Conservation (phyloP, 2,329 filamentous ascomycete species). For the Penicillium sp. region DNA sequence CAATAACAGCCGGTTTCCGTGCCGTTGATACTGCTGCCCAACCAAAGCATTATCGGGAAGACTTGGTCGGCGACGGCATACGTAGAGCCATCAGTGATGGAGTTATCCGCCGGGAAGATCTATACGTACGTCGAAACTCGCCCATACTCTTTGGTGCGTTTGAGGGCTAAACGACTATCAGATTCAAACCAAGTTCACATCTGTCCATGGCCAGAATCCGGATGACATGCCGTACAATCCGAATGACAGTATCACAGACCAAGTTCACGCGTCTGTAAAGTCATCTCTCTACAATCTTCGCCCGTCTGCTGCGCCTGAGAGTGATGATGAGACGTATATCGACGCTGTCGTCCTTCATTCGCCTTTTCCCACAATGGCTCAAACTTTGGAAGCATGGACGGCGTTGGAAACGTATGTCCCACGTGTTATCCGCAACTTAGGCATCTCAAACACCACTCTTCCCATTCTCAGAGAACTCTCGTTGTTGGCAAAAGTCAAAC, state of each 20-base stretch:
- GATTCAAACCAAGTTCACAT: conserved; percentile 85
- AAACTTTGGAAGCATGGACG: conserved; percentile 69
- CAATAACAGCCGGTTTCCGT: conserved; percentile 71
- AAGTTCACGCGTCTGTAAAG: conserved; percentile 69
- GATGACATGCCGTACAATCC: conserved; percentile 67
- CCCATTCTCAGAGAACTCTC: conserved; percentile 59
- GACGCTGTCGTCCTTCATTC: conserved; percentile 66
- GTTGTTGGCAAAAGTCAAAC: conserved; percentile 54
- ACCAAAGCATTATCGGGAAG: conserved; percentile 77
- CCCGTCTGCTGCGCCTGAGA: conserved; percentile 26
- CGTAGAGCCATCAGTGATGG: conserved; percentile 64
- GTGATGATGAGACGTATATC: conserved; percentile 55
- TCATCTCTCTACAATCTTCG: conserved; percentile 70
- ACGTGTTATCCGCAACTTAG: conserved; percentile 66
- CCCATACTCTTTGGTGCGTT: neutral
- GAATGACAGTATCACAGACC: conserved; percentile 61
- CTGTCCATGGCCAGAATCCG: conserved; percentile 65
- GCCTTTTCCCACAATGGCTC: conserved; percentile 54
- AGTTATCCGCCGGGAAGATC: conserved; percentile 60
- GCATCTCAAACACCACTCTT: conserved; percentile 76
- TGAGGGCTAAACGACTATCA: conserved; percentile 34
- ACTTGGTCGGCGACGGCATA: conserved; percentile 70
- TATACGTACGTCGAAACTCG: conserved; percentile 60
- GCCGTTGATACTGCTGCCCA: conserved; percentile 79
- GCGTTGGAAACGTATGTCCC: conserved; percentile 71